Evolutionary conservation across 2,329 filamentous ascomycete genomes (phyloP), one percentile per base, ranked within the genome.

Genomic region (Bertia moriformis): DNA sequence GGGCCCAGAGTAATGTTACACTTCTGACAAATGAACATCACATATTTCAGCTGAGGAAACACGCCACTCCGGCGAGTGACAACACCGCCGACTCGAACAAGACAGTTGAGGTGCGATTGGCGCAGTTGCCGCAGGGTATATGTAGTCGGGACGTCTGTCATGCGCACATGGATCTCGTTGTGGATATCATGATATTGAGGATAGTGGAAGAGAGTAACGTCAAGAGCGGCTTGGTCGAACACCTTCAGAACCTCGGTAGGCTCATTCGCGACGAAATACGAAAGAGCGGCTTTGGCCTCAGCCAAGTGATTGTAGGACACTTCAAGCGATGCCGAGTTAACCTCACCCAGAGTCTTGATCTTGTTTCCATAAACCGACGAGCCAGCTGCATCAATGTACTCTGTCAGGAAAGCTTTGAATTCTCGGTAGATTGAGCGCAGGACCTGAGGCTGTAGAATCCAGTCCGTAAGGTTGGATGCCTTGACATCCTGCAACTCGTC

Each of bases 181-280:
- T 96, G 91, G 50, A 98, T 98, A 44, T 87, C 83, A 57, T 94
- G 87, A 57, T 98, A 98, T 58, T 96, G 88, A 2, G 88, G 89
- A 60, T 96, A 98, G 58, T 96, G 87, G 40, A 96, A 77, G 17
- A 96, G 73, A 4, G 93, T 89, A 27, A 93, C 88, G 45, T 98
- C 91, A 75, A 98, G 89, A 41, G 91, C 89, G 3, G 95, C 89
- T 47, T 93, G 80, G 50, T 98, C 91, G 52, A 98, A 96, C 38
- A 98, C 80, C 57, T 91, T 91, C 44, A 98, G 72, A 54, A 96
- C 84, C 58, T 95, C 89, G n/a, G 83, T 76, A 0, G 91, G 91
- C 1, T 89, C 87, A 53, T 96, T 98, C 47, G 89, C 89, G 19
- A 98, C 65, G 64, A 95, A 98, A 59, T 93, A 96, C 13, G 88